A percentile compares a stretch with the other conserved stretches of the same genome.
Evolutionary conservation across 805 yeast species (phyloP).

Genomic region (Starmerella apicola): DNA sequence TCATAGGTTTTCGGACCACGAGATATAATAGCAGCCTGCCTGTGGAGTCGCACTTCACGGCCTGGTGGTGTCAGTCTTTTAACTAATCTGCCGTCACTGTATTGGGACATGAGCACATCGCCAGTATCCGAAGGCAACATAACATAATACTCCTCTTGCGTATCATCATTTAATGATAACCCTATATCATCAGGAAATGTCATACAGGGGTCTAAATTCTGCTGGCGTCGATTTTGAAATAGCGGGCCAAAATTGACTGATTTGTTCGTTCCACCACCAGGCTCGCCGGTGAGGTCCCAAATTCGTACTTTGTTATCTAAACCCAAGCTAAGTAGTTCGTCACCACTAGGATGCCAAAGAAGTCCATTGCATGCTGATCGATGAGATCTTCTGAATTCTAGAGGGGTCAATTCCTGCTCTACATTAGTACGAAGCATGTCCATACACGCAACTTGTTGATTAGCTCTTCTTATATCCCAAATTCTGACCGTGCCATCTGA

Average conservation of each 20-base stretch:
- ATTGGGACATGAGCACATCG: slow-evolving; percentile 47
- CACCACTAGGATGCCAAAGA: slow-evolving; percentile 59
- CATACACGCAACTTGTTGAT: slow-evolving; percentile 48
- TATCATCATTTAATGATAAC: slow-evolving; percentile 29
- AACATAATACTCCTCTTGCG: slow-evolving; percentile 25
- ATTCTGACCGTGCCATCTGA: slow-evolving; percentile 65
- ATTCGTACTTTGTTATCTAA: slow-evolving; percentile 67
- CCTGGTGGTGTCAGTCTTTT: slow-evolving; percentile 36
- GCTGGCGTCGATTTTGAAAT: slow-evolving; percentile 51
- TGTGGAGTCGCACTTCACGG: slow-evolving; percentile 27
- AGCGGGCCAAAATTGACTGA: slow-evolving; percentile 67
- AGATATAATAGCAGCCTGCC: slow-evolving; percentile 39
- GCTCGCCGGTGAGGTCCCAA: slow-evolving; percentile 54
- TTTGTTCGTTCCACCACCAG: slow-evolving; percentile 38
- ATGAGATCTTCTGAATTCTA: slow-evolving; percentile 46
- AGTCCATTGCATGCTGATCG: slow-evolving; percentile 68
- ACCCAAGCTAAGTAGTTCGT: slow-evolving; percentile 52
- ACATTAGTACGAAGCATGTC: slow-evolving; percentile 41
- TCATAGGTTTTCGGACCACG: slow-evolving; percentile 35
- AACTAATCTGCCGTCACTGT: slow-evolving; percentile 50
- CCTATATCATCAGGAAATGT: slow-evolving; percentile 43
- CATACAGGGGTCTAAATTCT: slow-evolving; percentile 43
- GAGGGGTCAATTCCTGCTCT: slow-evolving; percentile 22
- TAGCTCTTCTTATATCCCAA: slow-evolving; percentile 74
- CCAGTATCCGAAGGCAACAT: slow-evolving; percentile 69